Base-by-base conservation (phyloP, 2,329 filamentous ascomycete genomes). In the Diaporthe australafricana region DNA sequence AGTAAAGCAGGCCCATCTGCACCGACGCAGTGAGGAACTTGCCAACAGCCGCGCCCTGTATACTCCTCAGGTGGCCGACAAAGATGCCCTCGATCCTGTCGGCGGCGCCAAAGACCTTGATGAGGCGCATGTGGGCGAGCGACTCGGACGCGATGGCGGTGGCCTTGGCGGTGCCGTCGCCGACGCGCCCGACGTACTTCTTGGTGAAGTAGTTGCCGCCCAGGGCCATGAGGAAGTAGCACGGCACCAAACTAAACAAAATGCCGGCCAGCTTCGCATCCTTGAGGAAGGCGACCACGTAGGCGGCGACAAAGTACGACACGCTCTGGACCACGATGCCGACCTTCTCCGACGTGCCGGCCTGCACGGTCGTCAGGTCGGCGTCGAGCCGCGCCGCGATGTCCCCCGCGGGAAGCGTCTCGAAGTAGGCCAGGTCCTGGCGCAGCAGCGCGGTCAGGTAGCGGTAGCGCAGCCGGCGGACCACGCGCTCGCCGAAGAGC, bases 341-440 rank as follows among this genome's bases (percentile, higher is more conserved):
- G 17, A 90, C 89, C 77, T 91, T 91, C 80, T 91, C 89, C 0
- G 87, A 88, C 0, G 89, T 90, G 17, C 89, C 89, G 4, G 85
- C 84, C 68, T 89, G 88, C 69, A 91, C 89, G 0, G 85, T 85
- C 72, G 87, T 84, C n/a, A 91, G 88, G 75, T 91, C 89, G 70
- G 84, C 84, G 75, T 87, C 88, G 27, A 92, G 83, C 27, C 89
- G 84, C 25, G 87, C 87, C 2, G 87, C 84, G 22, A 90, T 87
- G 75, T 90, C 87, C 9, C 88, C 88, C 1, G 88, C 83, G 50
- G 88, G 86, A 2, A 89, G 80, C 20, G 84, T 84, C 74, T 90
- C 89, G 76, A 90, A 90, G 76, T 86, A 90, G 1, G 87, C 84
- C 3, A 88, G 84, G 66, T 90, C 88, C 75, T 90, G 88, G 45